These are phyloP conservation scores for Mycena alexandri DNA, from an alignment of 768 basidiomycete species.

Conservation along the genomic window DNA sequence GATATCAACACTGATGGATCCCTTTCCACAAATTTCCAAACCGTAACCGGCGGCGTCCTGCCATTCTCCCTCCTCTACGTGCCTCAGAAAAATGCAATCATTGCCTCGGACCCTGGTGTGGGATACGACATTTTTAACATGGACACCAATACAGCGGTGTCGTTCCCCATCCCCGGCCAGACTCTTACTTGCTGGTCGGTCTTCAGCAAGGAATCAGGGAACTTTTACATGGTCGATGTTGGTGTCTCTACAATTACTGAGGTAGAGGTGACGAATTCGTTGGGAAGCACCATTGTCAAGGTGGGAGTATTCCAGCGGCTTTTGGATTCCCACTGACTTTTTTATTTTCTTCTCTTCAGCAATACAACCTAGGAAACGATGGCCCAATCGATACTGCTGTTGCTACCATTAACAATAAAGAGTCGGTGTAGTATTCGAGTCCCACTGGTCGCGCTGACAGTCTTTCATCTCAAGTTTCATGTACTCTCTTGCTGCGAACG, in stretches of 20 bases:
- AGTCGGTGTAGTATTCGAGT: background rate
- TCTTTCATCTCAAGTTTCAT: slow-evolving; percentile 49
- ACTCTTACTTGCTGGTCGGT: slow-evolving; percentile 39
- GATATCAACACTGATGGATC: slow-evolving; percentile 46
- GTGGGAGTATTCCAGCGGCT: background rate
- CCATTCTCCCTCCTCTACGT: slow-evolving; percentile 46
- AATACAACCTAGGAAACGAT: slow-evolving; percentile 24
- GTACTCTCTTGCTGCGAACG: slow-evolving; percentile 54
- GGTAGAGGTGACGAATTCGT: slow-evolving; percentile 32
- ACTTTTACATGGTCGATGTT: slow-evolving; percentile 43
- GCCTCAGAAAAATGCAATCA: slow-evolving; percentile 22
- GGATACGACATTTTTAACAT: slow-evolving; percentile 33
- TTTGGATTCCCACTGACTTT: background rate
- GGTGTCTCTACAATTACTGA: slow-evolving; percentile 39
- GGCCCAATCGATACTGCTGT: slow-evolving; percentile 22
- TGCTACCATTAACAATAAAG: slow-evolving; percentile 26
- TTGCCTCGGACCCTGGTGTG: slow-evolving; percentile 28
- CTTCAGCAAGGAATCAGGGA: slow-evolving; percentile 40
- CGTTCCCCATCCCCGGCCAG: slow-evolving; percentile 36
- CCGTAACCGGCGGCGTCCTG: slow-evolving; percentile 46
- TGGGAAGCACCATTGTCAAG: slow-evolving; percentile 22
- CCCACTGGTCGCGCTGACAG: background rate
- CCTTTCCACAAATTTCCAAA: slow-evolving; percentile 46
- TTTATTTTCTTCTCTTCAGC: background rate
- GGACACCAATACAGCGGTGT: background rate